phyloP scores from a whole-genome alignment of 768 basidiomycete species.

The Collybiopsis luxurians region DNA sequence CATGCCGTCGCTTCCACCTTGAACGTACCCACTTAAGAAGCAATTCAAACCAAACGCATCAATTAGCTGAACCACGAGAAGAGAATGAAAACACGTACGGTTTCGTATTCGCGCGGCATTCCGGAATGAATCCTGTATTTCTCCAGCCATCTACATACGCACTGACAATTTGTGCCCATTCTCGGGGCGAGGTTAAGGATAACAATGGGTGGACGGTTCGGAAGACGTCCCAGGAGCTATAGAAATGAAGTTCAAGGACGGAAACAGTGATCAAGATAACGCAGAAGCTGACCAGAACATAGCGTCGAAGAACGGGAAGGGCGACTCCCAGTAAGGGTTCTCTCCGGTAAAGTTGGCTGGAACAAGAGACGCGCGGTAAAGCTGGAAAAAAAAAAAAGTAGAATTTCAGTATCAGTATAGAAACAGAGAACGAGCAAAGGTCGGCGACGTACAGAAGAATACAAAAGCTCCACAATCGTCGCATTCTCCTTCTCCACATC shows the following conservation, averaged over 20 bases:
- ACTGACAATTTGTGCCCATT: slow-evolving; percentile 47
- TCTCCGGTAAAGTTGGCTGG: slow-evolving; percentile 49
- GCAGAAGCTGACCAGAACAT: slow-evolving; percentile 42
- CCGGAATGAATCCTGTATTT: slow-evolving; percentile 46
- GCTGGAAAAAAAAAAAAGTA: slow-evolving; percentile 25
- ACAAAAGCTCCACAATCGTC: slow-evolving; percentile 41
- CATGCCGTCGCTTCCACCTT: slow-evolving; percentile 51
- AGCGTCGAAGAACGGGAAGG: slow-evolving; percentile 48
- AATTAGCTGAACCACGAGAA: too few relatives aligned
- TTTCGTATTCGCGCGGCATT: slow-evolving; percentile 50
- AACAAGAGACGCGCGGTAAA: slow-evolving; percentile 49
- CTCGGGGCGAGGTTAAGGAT: slow-evolving; percentile 40
- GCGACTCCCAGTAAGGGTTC: slow-evolving; percentile 48
- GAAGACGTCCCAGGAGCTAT: slow-evolving; percentile 54
- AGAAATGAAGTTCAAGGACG: slow-evolving; percentile 1
- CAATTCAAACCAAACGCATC: background rate
- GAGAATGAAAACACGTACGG: slow-evolving; percentile 25
- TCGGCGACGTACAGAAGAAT: slow-evolving; percentile 36
- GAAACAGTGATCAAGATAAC: background rate
- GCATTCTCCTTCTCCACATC: slow-evolving; percentile 35
- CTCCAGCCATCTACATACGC: slow-evolving; percentile 52
- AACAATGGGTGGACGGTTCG: slow-evolving; percentile 50
- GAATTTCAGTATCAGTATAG: too few relatives aligned
- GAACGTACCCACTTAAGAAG: slow-evolving; percentile 40
- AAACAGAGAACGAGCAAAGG: background rate